phyloP scores from a whole-genome alignment of 345 rosid species.

The Rhizophora apiculata region DNA sequence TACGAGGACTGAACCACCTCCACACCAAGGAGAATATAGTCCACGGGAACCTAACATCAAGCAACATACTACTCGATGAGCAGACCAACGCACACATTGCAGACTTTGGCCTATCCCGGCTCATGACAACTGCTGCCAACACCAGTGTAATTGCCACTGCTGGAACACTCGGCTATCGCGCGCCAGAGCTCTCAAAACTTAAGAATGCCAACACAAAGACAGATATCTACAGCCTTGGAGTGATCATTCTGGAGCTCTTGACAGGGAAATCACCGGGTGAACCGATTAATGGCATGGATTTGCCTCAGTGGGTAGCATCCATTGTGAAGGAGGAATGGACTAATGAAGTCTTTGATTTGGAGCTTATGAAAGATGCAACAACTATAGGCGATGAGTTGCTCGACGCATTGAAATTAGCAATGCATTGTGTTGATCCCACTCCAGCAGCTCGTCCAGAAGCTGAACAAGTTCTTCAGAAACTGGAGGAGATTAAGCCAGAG shows the following conservation, averaged over 20 bases:
- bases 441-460: conserved; percentile 80
- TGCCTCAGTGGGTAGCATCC: conserved; percentile 96
- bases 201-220: conserved; percentile 83
- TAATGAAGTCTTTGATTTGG: conserved; percentile 88
- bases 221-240: conserved; percentile 84
- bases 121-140: conserved; percentile 75
- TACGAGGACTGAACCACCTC: conserved; percentile 66
- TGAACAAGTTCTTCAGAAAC: conserved; percentile 56
- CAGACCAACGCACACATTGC: conserved; percentile 66
- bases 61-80: conserved; percentile 78
- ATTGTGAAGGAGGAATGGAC: conserved; percentile 97
- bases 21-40: conserved; percentile 65
- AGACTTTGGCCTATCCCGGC: conserved; percentile 70
- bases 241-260: conserved; percentile 75
- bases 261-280: conserved; percentile 96
- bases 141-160: conserved; percentile 80
- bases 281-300: conserved; percentile 73
- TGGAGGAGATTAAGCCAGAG: conserved; percentile 75
- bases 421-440: conserved; percentile 87
- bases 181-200: conserved; percentile 83
- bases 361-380: conserved; percentile 61
- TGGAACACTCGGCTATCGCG: conserved; percentile 79
- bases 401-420: conserved; percentile 71
- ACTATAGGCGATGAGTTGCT: conserved; percentile 71
- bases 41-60: conserved; percentile 83